Evolutionary conservation across 164 flowering plant species (phyloP).

Genomic region (Litsea cubeba): DNA sequence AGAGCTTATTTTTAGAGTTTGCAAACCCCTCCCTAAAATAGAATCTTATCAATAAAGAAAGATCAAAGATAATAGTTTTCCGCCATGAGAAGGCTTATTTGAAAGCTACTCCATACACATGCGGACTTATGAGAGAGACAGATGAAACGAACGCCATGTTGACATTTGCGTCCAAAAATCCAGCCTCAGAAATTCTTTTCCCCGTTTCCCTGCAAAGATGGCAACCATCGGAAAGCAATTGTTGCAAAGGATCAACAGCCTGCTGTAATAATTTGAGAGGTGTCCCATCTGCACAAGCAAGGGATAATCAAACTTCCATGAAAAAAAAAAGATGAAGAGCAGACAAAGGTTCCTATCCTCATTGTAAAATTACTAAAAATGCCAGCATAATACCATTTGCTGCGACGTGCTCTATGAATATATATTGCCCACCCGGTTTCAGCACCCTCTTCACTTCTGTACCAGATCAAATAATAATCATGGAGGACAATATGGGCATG

Average conservation of each 20-base stretch:
- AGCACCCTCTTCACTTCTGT: conserved; percentile 85
- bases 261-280: conserved; percentile 44
- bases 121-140: conserved; percentile 46
- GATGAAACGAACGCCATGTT: conserved; percentile 32
- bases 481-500: background rate
- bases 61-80: no score
- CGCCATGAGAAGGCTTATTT: conserved; percentile 26
- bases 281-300: conserved; percentile 58
- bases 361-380: background rate
- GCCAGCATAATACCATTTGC: conserved; percentile 52
- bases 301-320: background rate
- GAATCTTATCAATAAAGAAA: no score
- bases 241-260: conserved; percentile 74
- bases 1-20: no score
- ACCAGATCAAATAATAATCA: background rate
- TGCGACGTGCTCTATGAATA: conserved; percentile 88
- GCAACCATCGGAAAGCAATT: conserved; percentile 74
- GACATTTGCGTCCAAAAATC: conserved; percentile 50
- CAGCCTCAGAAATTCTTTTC: conserved; percentile 49
- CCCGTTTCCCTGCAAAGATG: conserved; percentile 80
- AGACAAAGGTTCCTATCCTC: background rate
- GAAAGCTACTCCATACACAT: conserved; percentile 63
- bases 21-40: no score
- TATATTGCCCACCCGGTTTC: conserved; percentile 72
- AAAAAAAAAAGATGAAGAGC: background rate